Base-by-base conservation (phyloP, 2,329 filamentous ascomycete genomes). In the Claviceps fusiformis region DNA sequence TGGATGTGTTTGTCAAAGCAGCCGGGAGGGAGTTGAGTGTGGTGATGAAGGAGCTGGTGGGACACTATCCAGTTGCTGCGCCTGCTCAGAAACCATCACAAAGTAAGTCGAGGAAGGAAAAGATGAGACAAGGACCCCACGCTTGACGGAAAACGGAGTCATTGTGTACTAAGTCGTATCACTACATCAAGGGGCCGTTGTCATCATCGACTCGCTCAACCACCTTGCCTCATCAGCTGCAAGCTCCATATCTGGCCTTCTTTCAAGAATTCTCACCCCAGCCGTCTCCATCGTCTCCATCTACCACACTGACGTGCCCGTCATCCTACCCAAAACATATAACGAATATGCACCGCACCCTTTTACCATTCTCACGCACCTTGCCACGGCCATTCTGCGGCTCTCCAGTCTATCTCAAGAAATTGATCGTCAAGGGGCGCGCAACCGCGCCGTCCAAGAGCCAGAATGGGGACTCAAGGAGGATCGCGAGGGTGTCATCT, bases 381-480 rank as follows among this genome's bases (percentile, higher is more conserved):
- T 96, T 56, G 88, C 91, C n/a, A 98, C 93, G 3, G 85, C 89
- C 3, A 80, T 97, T 54, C 77, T 97, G 57, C 83, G 80, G 5
- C 75, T 87, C 0, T 82, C 85, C 44, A 87, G 83, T 15, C 77
- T 96, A 44, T 73, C 81, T 8, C 89, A 96, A 61, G 80, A 87
- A 47, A 76, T 93, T 5, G 82, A 83, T 35, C 77, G 80, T 43
- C 89, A 89, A 66, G 79, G 78, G n/a, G 90, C 92, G 3, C 77
- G 79, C 10, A 84, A 93, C 68, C 80, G 86, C 56, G 90, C 87
- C 63, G 73, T 88, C 6, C 81, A 80, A 5, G 85, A 85, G 58
- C 92, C 92, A 0, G 79, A 80, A 9, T 95, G 87, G 68, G 93
- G 92, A 0, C 75, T 96, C 1, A 76, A 78, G 7, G 87, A 93